Conservation (phyloP, 768 basidiomycete species). For the Phlebiopsis flavidoalba region DNA sequence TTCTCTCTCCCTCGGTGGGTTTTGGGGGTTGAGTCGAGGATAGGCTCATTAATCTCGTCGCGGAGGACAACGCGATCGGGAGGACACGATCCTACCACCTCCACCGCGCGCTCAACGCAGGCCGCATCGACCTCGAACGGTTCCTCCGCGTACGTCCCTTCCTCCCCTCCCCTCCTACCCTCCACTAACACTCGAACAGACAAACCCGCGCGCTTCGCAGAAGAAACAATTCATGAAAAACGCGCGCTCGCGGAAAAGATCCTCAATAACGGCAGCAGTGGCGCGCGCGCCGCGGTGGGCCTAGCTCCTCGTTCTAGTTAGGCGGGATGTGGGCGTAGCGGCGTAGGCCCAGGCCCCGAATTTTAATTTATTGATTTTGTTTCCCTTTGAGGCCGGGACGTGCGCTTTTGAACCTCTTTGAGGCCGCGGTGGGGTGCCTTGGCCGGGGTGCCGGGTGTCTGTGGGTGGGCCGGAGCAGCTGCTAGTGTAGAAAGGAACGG, state of each 20-base stretch:
- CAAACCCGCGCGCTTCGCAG: constrained; percentile 74
- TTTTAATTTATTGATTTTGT: too few species aligned
- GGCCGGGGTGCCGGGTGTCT: too few species aligned
- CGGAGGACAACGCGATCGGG: constrained; percentile 98
- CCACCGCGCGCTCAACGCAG: constrained; percentile 86
- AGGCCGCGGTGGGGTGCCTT: too few species aligned
- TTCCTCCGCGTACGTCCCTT: constrained; percentile 79
- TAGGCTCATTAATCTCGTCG: constrained; percentile 93
- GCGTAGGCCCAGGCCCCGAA: too few species aligned
- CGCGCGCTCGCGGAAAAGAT: constrained; percentile 94
- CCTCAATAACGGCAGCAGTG: constrained; percentile 39
- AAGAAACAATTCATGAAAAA: constrained; percentile 97
- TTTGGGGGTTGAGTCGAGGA: neutral
- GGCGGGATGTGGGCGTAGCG: too few species aligned
- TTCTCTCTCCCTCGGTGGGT: constrained; percentile 11
- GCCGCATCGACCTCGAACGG: constrained; percentile 89
- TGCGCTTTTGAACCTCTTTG: too few species aligned
- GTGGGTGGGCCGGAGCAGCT: too few species aligned
- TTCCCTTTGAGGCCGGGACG: too few species aligned
- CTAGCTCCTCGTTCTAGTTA: too few species aligned
- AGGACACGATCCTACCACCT: constrained; percentile 93
- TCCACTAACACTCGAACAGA: constrained; percentile 35
- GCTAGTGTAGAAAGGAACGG: too few species aligned
- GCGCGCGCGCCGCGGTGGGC: too few species aligned
- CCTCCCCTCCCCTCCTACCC: neutral